phyloP scores from a whole-genome alignment of 352 stramenopile species.

The Globisporangium okanoganense region DNA sequence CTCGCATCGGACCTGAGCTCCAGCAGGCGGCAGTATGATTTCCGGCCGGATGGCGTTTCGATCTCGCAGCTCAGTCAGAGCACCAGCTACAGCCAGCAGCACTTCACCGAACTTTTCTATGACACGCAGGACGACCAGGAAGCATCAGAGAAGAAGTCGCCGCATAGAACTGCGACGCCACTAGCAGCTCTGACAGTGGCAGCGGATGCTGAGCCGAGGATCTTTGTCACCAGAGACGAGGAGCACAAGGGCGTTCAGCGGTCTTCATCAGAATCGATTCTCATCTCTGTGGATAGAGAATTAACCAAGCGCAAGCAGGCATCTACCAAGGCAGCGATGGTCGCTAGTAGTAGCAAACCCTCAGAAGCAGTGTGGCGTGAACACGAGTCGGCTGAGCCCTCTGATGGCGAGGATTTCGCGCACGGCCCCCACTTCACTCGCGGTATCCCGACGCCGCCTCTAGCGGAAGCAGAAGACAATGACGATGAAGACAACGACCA shows the following conservation, averaged over 20 bases:
- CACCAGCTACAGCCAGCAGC: conserved; percentile 19
- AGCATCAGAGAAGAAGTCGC: not conserved
- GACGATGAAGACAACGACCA: not conserved
- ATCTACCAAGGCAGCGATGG: not conserved
- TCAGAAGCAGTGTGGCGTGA: not conserved
- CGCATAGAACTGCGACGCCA: not conserved
- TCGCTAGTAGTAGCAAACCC: not conserved
- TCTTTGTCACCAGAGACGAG: not conserved
- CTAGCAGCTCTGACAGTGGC: not conserved
- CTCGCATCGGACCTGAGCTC: conserved; percentile 34
- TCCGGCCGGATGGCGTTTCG: conserved; percentile 11
- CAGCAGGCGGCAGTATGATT: not conserved
- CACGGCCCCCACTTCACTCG: not conserved
- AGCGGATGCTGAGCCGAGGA: not conserved
- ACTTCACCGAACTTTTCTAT: conserved; percentile 46
- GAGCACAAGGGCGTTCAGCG: not conserved
- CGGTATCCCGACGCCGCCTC: not conserved
- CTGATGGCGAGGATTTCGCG: not conserved
- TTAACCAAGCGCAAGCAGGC: conserved; percentile 17
- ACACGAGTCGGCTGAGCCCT: not conserved
- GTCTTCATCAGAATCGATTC: conserved; percentile 20
- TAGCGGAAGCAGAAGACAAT: not conserved
- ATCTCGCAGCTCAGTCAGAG: conserved; percentile 19
- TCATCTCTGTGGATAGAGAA: conserved; percentile 23
- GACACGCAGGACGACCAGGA: conserved; percentile 52